Evolutionary conservation across 352 stramenopile genomes (phyloP).

Genomic region (Phytophthora fragariae): DNA sequence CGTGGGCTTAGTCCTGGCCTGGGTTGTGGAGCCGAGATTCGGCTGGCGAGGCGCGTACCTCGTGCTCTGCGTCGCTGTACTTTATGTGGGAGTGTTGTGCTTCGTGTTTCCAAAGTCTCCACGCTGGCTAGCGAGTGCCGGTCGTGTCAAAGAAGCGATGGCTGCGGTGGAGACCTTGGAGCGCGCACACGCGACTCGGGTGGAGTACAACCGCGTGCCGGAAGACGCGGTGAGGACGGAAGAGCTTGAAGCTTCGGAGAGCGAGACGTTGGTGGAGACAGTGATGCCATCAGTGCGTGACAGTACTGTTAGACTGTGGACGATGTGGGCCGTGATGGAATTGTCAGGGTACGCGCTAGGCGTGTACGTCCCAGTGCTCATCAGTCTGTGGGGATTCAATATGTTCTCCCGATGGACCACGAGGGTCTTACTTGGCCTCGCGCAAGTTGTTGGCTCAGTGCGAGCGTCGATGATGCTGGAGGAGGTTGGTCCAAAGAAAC

Average conservation of each 20-base stretch:
- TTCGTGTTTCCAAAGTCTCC: conserved; percentile 43
- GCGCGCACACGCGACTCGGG: background rate
- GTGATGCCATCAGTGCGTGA: background rate
- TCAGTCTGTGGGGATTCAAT: conserved; percentile 39
- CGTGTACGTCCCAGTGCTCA: conserved; percentile 32
- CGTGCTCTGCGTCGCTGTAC: conserved; percentile 22
- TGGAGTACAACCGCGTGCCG: background rate
- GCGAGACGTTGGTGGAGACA: background rate
- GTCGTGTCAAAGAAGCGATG: background rate
- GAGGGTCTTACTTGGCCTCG: conserved; percentile 11
- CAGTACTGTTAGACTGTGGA: conserved; percentile 27
- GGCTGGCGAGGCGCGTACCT: conserved; percentile 42
- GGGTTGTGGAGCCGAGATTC: conserved; percentile 30
- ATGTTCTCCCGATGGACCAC: conserved; percentile 30
- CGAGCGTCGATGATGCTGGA: conserved; percentile 23
- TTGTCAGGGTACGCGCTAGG: conserved; percentile 41
- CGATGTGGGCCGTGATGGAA: conserved; percentile 36
- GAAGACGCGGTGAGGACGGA: background rate
- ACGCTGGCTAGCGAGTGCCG: conserved; percentile 41
- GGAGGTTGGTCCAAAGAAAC: conserved; percentile 4
- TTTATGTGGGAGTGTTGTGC: conserved; percentile 34
- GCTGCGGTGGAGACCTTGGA: background rate
- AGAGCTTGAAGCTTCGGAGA: background rate
- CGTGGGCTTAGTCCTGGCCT: conserved; percentile 31
- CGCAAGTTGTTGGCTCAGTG: conserved; percentile 25